These are phyloP conservation scores for Linum usitatissimum DNA, from an alignment of 345 rosid species.

Conservation along the genomic window DNA sequence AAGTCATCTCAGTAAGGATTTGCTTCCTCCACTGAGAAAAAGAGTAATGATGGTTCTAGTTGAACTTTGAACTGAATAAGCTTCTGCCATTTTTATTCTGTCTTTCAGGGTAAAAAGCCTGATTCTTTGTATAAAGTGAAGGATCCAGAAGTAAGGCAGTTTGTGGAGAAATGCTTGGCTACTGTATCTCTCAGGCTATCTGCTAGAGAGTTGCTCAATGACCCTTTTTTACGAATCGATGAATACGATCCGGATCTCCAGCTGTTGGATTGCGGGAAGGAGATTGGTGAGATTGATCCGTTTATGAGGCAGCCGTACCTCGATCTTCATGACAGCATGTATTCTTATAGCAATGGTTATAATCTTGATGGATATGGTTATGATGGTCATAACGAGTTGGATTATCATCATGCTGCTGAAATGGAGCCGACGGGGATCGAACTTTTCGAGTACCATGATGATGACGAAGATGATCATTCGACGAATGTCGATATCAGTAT, in stretches of 20 bases:
- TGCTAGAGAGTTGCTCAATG: conserved; percentile 70
- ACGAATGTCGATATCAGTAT: conserved; percentile 55
- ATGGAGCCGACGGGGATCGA: conserved; percentile 47
- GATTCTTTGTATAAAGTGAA: conserved; percentile 70
- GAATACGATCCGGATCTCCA: conserved; percentile 48
- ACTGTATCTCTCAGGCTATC: conserved; percentile 74
- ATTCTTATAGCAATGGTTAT: conserved; percentile 29
- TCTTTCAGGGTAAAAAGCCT: conserved; percentile 78
- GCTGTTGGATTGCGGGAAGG: conserved; percentile 30
- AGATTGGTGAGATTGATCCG: conserved; percentile 36
- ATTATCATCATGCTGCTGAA: conserved; percentile 36
- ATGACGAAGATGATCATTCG: conserved; percentile 56
- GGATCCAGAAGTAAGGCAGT: conserved; percentile 64
- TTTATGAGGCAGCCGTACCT: conserved; percentile 43
- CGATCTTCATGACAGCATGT: conserved; percentile 26
- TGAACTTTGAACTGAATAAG: not conserved
- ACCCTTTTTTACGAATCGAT: conserved; percentile 60
- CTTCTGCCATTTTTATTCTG: conserved; percentile 1
- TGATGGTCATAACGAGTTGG: conserved; percentile 35
- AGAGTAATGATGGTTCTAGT: not conserved
- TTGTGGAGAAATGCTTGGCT: conserved; percentile 86
- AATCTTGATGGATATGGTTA: conserved; percentile 18
- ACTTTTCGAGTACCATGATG: conserved; percentile 60
- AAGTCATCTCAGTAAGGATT: conserved; percentile 80
- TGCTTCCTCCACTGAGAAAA: conserved; percentile 5